Percentiles rank a stretch among this genome's conserved stretches.
Evolutionary conservation across 2,329 filamentous ascomycete genomes (phyloP).

Genomic region (Penicillium sp.): DNA sequence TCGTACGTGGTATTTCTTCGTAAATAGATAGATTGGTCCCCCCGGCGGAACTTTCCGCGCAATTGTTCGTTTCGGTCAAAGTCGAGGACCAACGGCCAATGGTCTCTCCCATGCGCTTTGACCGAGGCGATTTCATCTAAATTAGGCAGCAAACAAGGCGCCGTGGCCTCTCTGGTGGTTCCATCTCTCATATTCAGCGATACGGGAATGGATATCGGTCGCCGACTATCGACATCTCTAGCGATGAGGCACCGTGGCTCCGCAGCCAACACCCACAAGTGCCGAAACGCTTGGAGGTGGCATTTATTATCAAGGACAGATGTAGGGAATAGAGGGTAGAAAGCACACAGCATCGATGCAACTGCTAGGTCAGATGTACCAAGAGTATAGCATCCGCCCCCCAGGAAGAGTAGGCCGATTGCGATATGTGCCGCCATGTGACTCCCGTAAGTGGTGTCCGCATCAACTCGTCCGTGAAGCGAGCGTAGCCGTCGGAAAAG

Average conservation of each 20-base stretch:
- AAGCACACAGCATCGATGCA: slow-evolving; percentile 79
- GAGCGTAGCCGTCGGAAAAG: slow-evolving; percentile 81
- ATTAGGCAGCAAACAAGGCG: slow-evolving; percentile 56
- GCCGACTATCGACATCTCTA: slow-evolving; percentile 78
- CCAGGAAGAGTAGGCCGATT: slow-evolving; percentile 84
- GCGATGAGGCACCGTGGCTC: slow-evolving; percentile 85
- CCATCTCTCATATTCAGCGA: slow-evolving; percentile 56
- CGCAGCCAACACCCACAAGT: slow-evolving; percentile 93
- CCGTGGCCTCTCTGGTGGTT: slow-evolving; percentile 33
- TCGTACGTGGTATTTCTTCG: slow-evolving; percentile 66
- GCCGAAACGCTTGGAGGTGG: slow-evolving; percentile 91
- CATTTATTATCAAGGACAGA: slow-evolving; percentile 90
- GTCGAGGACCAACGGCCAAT: slow-evolving; percentile 79
- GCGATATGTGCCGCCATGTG: slow-evolving; percentile 91
- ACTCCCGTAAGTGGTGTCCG: slow-evolving; percentile 84
- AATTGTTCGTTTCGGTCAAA: slow-evolving; percentile 63
- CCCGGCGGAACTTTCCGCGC: slow-evolving; percentile 57
- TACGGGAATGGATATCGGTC: slow-evolving; percentile 71
- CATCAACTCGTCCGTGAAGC: slow-evolving; percentile 80
- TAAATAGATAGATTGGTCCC: slow-evolving; percentile 70
- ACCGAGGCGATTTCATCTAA: slow-evolving; percentile 34
- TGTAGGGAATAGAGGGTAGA: slow-evolving; percentile 89
- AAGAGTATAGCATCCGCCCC: slow-evolving; percentile 88
- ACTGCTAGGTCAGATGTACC: slow-evolving; percentile 83
- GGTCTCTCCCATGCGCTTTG: slow-evolving; percentile 50